Evolutionary conservation across 2,329 filamentous ascomycete genomes (phyloP).

Genomic region (Aureobasidium pullulans): DNA sequence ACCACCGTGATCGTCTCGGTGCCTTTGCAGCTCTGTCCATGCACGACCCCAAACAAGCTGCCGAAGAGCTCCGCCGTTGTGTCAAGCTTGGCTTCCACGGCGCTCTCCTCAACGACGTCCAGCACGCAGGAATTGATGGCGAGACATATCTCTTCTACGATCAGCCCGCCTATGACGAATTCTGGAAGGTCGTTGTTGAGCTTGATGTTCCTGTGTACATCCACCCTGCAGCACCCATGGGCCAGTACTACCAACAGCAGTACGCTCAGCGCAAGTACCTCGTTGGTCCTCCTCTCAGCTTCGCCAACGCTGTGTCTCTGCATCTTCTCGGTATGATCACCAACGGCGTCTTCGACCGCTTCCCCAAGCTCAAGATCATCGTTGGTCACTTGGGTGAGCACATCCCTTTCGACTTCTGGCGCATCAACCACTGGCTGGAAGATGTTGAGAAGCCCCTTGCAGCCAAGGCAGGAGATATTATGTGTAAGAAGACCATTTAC

Average conservation of each 20-base stretch:
- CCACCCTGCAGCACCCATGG: conserved; percentile 45
- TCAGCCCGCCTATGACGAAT: conserved; percentile 51
- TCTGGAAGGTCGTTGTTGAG: conserved; percentile 52
- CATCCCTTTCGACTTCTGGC: conserved; percentile 45
- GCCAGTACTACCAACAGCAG: conserved; percentile 50
- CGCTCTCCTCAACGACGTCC: conserved; percentile 32
- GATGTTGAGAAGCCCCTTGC: conserved; percentile 46
- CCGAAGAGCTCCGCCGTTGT: conserved; percentile 45
- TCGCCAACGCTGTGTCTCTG: conserved; percentile 52
- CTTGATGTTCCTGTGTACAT: conserved; percentile 59
- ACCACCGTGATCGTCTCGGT: conserved; percentile 35
- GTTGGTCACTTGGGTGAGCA: conserved; percentile 44
- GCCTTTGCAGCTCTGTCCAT: conserved; percentile 36
- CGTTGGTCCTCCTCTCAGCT: conserved; percentile 52
- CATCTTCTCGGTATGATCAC: conserved; percentile 49
- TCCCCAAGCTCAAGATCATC: conserved; percentile 41
- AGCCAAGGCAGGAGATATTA: conserved; percentile 21
- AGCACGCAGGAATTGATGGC: conserved; percentile 51
- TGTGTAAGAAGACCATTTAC: conserved; percentile 41
- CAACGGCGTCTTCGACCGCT: conserved; percentile 44
- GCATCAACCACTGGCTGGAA: conserved; percentile 45
- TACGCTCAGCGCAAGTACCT: conserved; percentile 54
- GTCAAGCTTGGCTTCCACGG: conserved; percentile 39
- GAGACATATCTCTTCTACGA: conserved; percentile 61
- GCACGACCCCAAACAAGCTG: conserved; percentile 47